These are phyloP conservation scores for Salix viminalis DNA, from an alignment of 345 rosid species.

Conservation along the genomic window DNA sequence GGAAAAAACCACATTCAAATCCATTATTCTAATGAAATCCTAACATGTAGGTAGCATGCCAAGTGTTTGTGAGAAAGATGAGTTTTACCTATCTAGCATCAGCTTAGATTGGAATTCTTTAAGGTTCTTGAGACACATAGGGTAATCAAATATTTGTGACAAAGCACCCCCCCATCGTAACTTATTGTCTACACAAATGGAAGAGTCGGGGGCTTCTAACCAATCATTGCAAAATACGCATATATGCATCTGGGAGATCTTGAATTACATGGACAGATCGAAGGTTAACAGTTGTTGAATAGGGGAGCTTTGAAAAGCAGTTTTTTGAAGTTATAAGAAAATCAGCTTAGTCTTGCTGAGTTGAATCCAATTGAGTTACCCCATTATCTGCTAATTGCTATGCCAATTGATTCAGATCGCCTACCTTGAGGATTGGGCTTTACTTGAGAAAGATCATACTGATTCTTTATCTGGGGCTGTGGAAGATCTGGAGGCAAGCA, in stretches of 20 bases:
- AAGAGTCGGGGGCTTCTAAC: background rate
- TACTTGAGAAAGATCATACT: conserved; percentile 71
- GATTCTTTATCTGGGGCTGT: conserved; percentile 71
- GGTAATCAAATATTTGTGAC: background rate
- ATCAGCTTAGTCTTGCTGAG: background rate
- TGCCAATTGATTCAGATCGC: conserved; percentile 50
- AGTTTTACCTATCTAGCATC: background rate
- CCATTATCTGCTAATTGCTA: conserved; percentile 22
- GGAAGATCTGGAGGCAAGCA: conserved; percentile 86
- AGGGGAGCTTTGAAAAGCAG: background rate
- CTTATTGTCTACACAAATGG: background rate
- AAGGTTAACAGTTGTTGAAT: background rate
- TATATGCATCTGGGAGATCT: background rate
- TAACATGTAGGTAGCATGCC: background rate
- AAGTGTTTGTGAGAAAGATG: background rate
- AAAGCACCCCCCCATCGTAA: background rate
- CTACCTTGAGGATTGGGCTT: conserved; percentile 79
- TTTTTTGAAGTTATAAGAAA: background rate
- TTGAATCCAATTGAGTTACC: background rate
- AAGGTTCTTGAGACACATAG: background rate
- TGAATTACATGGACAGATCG: background rate
- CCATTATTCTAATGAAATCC: background rate
- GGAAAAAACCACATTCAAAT: background rate
- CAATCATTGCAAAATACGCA: background rate
- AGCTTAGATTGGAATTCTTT: background rate